phyloP scores from a whole-genome alignment of 2,329 filamentous ascomycete species.

The Fusarium newnesense region DNA sequence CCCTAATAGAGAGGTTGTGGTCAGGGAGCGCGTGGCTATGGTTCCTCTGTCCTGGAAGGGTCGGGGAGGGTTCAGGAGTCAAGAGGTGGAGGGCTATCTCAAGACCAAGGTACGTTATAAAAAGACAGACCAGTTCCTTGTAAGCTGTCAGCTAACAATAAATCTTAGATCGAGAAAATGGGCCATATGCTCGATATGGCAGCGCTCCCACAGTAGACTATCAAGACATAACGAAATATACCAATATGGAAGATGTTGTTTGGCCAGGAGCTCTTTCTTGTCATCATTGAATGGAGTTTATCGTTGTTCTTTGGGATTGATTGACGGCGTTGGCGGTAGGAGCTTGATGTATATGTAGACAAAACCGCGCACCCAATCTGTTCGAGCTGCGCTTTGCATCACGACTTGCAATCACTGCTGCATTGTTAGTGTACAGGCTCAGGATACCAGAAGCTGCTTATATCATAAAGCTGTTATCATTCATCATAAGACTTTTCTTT shows the following conservation, averaged over 20 bases:
- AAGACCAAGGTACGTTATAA: conserved; percentile 81
- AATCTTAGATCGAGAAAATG: conserved; percentile 82
- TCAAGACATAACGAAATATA: background rate
- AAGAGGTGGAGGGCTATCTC: conserved; percentile 92
- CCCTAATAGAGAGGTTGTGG: conserved; percentile 85
- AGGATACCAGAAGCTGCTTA: background rate
- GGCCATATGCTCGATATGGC: conserved; percentile 78
- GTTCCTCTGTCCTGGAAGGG: conserved; percentile 94
- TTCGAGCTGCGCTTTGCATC: background rate
- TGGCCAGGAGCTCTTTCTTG: conserved; percentile 7
- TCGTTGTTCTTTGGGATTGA: conserved; percentile 26
- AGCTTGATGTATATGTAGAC: conserved; percentile 37
- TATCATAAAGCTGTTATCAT: background rate
- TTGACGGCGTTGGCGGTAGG: conserved; percentile 39
- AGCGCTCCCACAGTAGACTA: conserved; percentile 31
- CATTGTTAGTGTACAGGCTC: background rate
- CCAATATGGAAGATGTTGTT: background rate
- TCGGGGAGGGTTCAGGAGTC: conserved; percentile 82
- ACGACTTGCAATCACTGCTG: no score
- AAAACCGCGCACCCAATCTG: conserved; percentile 26
- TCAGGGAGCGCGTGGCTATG: conserved; percentile 93
- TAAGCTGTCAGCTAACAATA: conserved; percentile 29
- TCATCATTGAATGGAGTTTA: conserved; percentile 38
- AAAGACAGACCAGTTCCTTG: fast-evolving
- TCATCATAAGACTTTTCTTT: background rate